Conservation (phyloP, 83 land plant genomes). For the Diphasiastrum complanatum region DNA sequence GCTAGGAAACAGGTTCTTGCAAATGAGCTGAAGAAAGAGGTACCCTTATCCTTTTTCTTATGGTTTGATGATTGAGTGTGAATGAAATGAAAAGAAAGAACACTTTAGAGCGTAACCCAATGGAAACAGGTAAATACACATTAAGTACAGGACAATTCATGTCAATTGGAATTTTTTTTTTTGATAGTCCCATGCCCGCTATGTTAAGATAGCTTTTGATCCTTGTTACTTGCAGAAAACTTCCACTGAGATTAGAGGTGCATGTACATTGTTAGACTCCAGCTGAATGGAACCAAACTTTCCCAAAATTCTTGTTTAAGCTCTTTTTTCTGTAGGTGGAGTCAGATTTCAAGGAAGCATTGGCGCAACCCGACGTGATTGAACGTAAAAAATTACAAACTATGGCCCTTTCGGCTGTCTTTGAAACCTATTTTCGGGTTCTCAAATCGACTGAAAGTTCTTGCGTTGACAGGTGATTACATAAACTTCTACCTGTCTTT, state of each 20-base stretch:
- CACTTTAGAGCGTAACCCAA: no score
- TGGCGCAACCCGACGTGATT: slow-evolving; percentile 48
- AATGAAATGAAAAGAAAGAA: no score
- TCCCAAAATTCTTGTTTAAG: not conserved
- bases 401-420: slow-evolving; percentile 76
- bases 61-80: no score
- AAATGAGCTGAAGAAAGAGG: slow-evolving; percentile 73
- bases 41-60: slow-evolving; percentile 17
- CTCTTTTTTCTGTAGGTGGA: slow-evolving; percentile 49
- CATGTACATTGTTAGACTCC: not conserved
- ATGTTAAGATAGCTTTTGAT: no score
- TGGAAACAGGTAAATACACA: no score
- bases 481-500: no score
- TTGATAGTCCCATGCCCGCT: not conserved
- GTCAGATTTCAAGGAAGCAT: slow-evolving; percentile 73
- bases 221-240: no score
- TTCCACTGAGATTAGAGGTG: not conserved
- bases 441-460: slow-evolving; percentile 69
- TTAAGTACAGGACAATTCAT: no score
- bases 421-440: slow-evolving; percentile 84
- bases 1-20: slow-evolving; percentile 46
- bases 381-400: slow-evolving; percentile 72
- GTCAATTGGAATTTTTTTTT: not conserved
- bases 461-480: no score
- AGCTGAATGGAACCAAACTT: not conserved